Evolutionary conservation across 345 rosid species (phyloP), one percentile per base, ranked within the genome.

Genomic region (Hibiscus trionum): DNA sequence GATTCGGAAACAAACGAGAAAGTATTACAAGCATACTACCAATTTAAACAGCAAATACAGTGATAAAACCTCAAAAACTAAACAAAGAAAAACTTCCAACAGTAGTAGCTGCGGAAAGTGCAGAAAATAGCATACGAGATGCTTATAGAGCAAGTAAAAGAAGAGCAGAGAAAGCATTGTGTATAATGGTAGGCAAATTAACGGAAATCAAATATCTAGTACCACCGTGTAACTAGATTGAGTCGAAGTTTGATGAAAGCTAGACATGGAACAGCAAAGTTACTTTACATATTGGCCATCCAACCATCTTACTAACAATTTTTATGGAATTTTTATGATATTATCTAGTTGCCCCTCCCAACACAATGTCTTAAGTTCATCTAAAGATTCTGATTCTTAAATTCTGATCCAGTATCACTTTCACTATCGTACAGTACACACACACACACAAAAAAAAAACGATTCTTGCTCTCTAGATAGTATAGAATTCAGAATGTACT

Each of bases 41-140:
- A 27, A 9, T 29, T 50, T 67, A 2, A 67, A 9, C 39, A 67
- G 9, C 3, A 47, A 67, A 67, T 27, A 11, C 71, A 11, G 24
- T 27, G 71, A 50, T 16, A 67, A 67, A 67, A 16, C 71, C 71
- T 27, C 42, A 49, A 72, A 42, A 76, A 12, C 39, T 55, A 29
- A 27, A 62, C 17, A 74, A 35, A 56, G 33, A 42, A 37, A 61
- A 71, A 55, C 4, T 31, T 5, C 59, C 24, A 49, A 69, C 35
- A 53, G 60, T 55, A 69, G 42, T 53, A 35, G n/a, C 31, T 19
- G 3, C 7, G 12, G 35, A 53, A 53, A 69, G 49, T n/a, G 44
- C 50, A 69, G 61, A 33, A 17, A 33, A 56, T 9, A 31, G 72
- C 46, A 69, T 47, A 15, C 27, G 59, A 9, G 29, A 17, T 49